A percentile compares a stretch with the other conserved stretches of the same genome.
phyloP scores from a whole-genome alignment of 225 moss, liverwort and hornwort species.

The Pseudoscleropodium purum region DNA sequence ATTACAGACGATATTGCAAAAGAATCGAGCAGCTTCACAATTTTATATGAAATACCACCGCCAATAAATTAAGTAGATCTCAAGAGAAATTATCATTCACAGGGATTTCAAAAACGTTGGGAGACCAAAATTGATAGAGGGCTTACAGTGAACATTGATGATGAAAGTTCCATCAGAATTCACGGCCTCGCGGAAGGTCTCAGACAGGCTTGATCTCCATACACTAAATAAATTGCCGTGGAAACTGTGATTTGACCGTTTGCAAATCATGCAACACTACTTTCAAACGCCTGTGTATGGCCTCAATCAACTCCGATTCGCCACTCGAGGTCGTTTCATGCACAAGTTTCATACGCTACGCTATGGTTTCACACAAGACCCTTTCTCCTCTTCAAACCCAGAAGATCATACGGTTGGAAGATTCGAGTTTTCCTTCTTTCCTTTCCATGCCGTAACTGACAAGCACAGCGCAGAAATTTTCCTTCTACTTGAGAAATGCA shows the following conservation, averaged over 20 bases:
- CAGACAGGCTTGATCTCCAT: background rate
- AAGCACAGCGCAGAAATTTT: background rate
- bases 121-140: background rate
- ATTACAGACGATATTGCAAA: background rate
- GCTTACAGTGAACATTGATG: conserved; percentile 20
- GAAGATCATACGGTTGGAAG: background rate
- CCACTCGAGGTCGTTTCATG: conserved; percentile 5
- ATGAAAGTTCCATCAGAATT: background rate
- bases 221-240: background rate
- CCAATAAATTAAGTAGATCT: background rate
- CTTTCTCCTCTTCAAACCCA: background rate
- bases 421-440: background rate
- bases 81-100: background rate
- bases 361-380: background rate
- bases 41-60: background rate
- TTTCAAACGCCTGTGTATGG: background rate
- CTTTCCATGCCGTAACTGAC: background rate
- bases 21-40: background rate
- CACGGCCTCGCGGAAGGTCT: background rate
- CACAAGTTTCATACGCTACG: conserved; percentile 2
- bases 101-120: background rate
- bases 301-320: background rate
- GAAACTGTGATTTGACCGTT: background rate
- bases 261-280: conserved; percentile 3
- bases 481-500: background rate